Conservation (phyloP, 306 rosid species). For the Fagus sylvatica region DNA sequence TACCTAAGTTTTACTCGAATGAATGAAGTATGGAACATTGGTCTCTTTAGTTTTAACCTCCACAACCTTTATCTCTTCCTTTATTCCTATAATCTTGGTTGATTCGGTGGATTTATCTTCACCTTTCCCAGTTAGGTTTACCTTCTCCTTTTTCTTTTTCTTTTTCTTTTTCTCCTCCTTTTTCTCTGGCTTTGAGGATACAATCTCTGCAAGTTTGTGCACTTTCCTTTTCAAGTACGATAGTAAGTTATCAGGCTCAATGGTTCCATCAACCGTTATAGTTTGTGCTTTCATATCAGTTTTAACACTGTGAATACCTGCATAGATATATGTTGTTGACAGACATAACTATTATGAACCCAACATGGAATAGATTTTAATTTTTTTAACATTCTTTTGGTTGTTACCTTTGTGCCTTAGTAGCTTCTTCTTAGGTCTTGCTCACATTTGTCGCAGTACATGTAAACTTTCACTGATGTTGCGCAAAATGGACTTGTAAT, state of each 20-base stretch:
- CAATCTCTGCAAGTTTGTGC: slow-evolving; percentile 61
- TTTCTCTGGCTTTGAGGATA: slow-evolving; percentile 32
- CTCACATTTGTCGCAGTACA: slow-evolving; percentile 87
- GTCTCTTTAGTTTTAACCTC: slow-evolving; percentile 44
- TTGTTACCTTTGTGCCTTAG: slow-evolving; percentile 60
- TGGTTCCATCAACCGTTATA: slow-evolving; percentile 66
- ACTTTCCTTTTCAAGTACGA: slow-evolving; percentile 54
- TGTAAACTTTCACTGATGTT: slow-evolving; percentile 56
- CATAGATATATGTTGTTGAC: background rate
- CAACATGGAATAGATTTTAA: background rate
- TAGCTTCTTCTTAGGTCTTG: slow-evolving; percentile 60
- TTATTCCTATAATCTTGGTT: slow-evolving; percentile 26
- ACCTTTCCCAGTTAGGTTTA: background rate
- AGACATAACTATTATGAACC: background rate
- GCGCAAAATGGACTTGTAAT: slow-evolving; percentile 50
- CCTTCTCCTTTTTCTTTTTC: slow-evolving; percentile 13
- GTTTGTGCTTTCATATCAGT: slow-evolving; percentile 61
- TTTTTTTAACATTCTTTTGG: background rate
- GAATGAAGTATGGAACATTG: slow-evolving; percentile 61
- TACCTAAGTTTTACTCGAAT: too few relatives aligned
- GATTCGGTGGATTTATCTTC: slow-evolving; percentile 19
- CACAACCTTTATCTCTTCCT: slow-evolving; percentile 29
- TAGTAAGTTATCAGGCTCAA: slow-evolving; percentile 57
- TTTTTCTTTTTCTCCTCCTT: slow-evolving; percentile 34
- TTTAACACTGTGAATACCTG: slow-evolving; percentile 67